Conservation (phyloP, 2,329 filamentous ascomycete genomes). For the Ophiocordyceps camponoti-floridani region DNA sequence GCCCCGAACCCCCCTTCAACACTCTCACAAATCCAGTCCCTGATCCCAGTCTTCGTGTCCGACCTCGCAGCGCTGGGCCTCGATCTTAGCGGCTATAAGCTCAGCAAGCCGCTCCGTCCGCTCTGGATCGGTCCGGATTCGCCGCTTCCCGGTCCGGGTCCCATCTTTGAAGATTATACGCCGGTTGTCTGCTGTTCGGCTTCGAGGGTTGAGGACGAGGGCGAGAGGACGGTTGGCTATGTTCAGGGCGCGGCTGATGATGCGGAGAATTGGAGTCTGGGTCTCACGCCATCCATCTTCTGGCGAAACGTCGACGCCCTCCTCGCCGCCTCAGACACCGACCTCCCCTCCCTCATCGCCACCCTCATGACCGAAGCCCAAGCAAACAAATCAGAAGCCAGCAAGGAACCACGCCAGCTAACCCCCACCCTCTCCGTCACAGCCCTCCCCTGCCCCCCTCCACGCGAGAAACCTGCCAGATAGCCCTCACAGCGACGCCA, state of each 20-base stretch:
- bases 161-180: constrained; percentile 39
- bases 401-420: constrained; percentile 12
- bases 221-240: constrained; percentile 45
- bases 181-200: constrained; percentile 75
- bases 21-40: constrained; percentile 55
- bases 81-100: constrained; percentile 24
- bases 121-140: constrained; percentile 67
- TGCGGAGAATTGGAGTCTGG: constrained; percentile 78
- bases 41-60: constrained; percentile 36
- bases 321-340: constrained; percentile 45
- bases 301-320: constrained; percentile 52
- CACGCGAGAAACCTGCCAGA: constrained; percentile 14
- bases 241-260: constrained; percentile 93
- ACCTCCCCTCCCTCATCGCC: constrained; percentile 33
- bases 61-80: constrained; percentile 37
- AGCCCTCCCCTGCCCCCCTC: constrained; percentile 10
- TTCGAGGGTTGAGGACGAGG: constrained; percentile 46
- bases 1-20: constrained; percentile 54
- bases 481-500: constrained; percentile 23
- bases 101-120: constrained; percentile 58
- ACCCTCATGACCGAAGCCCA: constrained; percentile 17
- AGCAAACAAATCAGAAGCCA: neutral
- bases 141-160: constrained; percentile 3
- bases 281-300: constrained; percentile 61
- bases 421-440: constrained; percentile 19